These are phyloP conservation scores for Catharanthus roseus DNA, from an alignment of 257 asterid species.

Conservation along the genomic window DNA sequence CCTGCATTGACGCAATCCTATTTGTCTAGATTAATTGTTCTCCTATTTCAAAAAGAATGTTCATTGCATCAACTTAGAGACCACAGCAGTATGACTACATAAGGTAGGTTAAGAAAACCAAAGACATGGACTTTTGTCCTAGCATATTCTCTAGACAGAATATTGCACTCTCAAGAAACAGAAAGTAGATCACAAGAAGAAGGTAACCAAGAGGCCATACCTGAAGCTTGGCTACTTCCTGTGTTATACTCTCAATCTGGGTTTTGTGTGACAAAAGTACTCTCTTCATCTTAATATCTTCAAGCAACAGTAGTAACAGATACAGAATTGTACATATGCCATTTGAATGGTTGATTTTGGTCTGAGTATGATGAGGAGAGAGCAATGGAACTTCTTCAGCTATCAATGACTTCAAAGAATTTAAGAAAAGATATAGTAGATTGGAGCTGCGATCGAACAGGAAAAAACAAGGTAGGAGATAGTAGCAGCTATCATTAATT, in stretches of 20 bases:
- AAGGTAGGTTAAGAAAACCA: background rate
- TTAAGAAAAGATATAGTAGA: conserved; percentile 39
- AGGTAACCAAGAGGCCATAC: conserved; percentile 29
- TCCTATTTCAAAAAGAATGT: background rate
- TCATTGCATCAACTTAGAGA: background rate
- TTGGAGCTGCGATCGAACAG: conserved; percentile 45
- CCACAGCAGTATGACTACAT: too few relatives aligned
- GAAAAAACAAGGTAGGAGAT: conserved; percentile 58
- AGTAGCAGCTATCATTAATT: conserved; percentile 41
- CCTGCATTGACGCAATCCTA: background rate
- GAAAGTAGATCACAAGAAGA: background rate
- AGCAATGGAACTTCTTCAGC: conserved; percentile 32
- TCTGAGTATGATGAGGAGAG: conserved; percentile 9
- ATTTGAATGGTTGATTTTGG: conserved; percentile 28
- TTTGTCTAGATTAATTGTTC: background rate
- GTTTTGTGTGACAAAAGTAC: conserved; percentile 37
- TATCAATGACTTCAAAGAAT: conserved; percentile 46
- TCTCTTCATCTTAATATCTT: conserved; percentile 50
- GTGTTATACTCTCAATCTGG: conserved; percentile 29
- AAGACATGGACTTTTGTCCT: background rate
- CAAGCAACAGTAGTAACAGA: conserved; percentile 40
- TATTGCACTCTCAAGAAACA: background rate
- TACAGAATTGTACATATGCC: conserved; percentile 31
- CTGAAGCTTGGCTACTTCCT: conserved; percentile 38
- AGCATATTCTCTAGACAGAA: background rate